Evolutionary conservation across 306 rosid genomes (phyloP).

Genomic region (Fragaria vesca): DNA sequence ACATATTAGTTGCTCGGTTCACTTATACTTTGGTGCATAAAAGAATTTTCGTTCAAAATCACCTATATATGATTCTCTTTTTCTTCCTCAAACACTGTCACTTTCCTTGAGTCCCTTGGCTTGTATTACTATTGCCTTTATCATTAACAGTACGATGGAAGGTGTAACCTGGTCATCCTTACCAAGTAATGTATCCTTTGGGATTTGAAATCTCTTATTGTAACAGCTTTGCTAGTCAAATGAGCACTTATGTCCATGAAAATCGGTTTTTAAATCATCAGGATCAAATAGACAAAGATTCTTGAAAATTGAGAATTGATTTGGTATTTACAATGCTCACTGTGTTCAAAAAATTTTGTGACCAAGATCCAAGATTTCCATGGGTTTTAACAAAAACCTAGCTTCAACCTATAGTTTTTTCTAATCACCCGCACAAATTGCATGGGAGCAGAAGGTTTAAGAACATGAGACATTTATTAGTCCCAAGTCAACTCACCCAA

Average conservation of each 20-base stretch:
- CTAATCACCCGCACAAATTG: constrained; percentile 24
- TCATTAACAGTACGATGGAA: too few species aligned
- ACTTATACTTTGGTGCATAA: too few species aligned
- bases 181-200: neutral
- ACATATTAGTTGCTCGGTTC: too few species aligned
- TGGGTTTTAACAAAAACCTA: constrained; percentile 23
- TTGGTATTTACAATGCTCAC: constrained; percentile 28
- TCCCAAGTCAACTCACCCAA: neutral
- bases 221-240: constrained; percentile 6
- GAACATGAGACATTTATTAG: neutral
- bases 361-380: constrained; percentile 61
- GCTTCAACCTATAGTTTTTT: constrained; percentile 12
- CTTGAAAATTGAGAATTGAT: constrained; percentile 40
- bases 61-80: too few species aligned
- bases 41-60: too few species aligned
- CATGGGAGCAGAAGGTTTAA: neutral
- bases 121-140: too few species aligned
- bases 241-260: neutral
- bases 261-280: neutral
- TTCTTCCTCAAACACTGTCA: too few species aligned
- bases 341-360: constrained; percentile 9
- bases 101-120: too few species aligned
- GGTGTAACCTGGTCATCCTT: too few species aligned
- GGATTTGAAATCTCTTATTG: neutral
- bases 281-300: constrained; percentile 42